Evolutionary conservation across 305 asterid genomes (phyloP).

Genomic region (Coffea humblotiana): DNA sequence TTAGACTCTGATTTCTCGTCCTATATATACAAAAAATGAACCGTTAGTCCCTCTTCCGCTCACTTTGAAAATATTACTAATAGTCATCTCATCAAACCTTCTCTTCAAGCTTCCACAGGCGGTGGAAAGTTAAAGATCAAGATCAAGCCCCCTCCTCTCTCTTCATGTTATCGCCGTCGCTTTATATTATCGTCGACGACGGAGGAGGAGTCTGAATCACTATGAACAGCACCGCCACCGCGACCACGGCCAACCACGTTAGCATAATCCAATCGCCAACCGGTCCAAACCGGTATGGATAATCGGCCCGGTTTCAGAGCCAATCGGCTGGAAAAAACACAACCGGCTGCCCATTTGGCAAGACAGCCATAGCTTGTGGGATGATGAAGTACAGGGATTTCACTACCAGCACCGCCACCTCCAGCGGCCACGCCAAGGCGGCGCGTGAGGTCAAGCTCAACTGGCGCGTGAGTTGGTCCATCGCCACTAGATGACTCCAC

Average conservation of each 20-base stretch:
- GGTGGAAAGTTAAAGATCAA: slow-evolving; percentile 79
- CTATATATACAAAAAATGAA: slow-evolving; percentile 37
- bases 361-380: slow-evolving; percentile 58
- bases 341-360: slow-evolving; percentile 64
- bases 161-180: slow-evolving; percentile 41
- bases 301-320: slow-evolving; percentile 12
- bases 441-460: slow-evolving; percentile 82
- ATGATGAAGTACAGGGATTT: slow-evolving; percentile 38
- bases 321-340: slow-evolving; percentile 42
- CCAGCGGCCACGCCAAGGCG: slow-evolving; percentile 41
- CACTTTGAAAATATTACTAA: background rate
- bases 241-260: slow-evolving; percentile 25
- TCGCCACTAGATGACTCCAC: slow-evolving; percentile 64
- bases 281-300: slow-evolving; percentile 3
- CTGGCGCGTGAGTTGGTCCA: slow-evolving; percentile 39
- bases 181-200: slow-evolving; percentile 71
- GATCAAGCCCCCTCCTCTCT: slow-evolving; percentile 52
- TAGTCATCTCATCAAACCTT: background rate
- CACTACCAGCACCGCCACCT: slow-evolving; percentile 21
- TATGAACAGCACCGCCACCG: slow-evolving; percentile 24
- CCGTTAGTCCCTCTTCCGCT: slow-evolving; percentile 34
- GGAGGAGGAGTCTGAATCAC: slow-evolving; percentile 71
- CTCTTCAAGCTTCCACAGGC: slow-evolving; percentile 46
- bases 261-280: background rate
- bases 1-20: background rate